Percentiles rank a stretch among this genome's conserved stretches.
Conservation (phyloP, 2,329 filamentous ascomycete genomes). For the Colletotrichum aenigma region DNA sequence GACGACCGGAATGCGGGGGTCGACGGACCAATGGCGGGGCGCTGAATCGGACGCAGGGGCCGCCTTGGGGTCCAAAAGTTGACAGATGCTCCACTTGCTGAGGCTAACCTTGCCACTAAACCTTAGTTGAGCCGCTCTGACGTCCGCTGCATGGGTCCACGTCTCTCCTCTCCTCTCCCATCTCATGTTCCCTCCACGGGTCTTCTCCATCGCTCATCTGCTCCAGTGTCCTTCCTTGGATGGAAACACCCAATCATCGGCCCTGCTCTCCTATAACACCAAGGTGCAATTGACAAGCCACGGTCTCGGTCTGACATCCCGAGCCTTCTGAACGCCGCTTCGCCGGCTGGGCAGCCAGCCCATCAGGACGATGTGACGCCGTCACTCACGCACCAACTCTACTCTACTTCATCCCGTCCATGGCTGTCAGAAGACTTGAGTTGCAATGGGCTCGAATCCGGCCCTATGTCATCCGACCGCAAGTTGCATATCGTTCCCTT, state of each 20-base stretch:
- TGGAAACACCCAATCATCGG: background rate
- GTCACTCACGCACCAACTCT: background rate
- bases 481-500: background rate
- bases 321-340: background rate
- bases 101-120: conserved; percentile 5
- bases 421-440: background rate
- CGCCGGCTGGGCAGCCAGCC: conserved; percentile 3
- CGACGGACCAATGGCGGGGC: background rate
- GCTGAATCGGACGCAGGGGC: background rate
- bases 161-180: background rate
- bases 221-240: background rate
- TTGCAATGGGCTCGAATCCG: background rate
- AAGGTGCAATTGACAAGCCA: background rate
- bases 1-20: background rate
- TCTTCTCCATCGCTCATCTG: background rate
- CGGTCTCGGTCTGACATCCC: background rate
- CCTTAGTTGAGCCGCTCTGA: conserved; percentile 22
- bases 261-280: background rate
- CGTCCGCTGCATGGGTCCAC: background rate
- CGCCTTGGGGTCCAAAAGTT: background rate
- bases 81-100: background rate
- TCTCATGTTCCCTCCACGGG: background rate
- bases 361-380: background rate
- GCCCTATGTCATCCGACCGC: background rate
- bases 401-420: background rate